phyloP scores from a whole-genome alignment of 176 grass and related monocot species.

The Eremochloa ophiuroides region DNA sequence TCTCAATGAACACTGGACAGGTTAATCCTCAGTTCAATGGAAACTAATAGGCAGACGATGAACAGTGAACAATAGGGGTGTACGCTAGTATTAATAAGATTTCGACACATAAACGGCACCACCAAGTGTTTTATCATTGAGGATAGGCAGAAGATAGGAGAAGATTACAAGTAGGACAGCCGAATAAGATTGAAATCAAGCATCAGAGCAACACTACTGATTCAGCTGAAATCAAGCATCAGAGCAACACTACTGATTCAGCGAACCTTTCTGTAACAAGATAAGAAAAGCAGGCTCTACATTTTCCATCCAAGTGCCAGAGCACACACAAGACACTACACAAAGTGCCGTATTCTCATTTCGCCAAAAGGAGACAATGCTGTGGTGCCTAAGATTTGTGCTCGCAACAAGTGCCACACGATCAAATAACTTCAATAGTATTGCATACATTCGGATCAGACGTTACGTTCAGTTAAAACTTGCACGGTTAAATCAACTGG shows the following conservation, averaged over 20 bases:
- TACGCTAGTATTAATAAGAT: not conserved
- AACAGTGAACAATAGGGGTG: not conserved
- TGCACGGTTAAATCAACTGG: not conserved
- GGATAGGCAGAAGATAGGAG: not conserved
- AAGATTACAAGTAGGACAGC: not conserved
- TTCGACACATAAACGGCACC: not conserved
- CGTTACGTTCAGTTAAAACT: not conserved
- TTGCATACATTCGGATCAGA: not conserved
- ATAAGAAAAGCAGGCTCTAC: not conserved
- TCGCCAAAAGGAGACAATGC: not conserved
- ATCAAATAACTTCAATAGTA: not conserved
- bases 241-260: not conserved
- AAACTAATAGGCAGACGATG: not conserved
- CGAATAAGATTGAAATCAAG: not conserved
- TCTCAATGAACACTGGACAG: not conserved
- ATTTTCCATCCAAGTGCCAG: not conserved
- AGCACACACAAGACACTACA: not conserved
- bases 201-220: too few species aligned
- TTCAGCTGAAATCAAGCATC: not conserved
- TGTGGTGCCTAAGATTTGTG: not conserved
- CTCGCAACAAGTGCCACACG: not conserved
- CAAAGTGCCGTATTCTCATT: not conserved
- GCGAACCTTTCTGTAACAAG: not conserved
- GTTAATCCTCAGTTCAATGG: not conserved
- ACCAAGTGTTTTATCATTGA: not conserved